phyloP scores from a whole-genome alignment of 140 eudicot genomes.

The Senecio squalidus region DNA sequence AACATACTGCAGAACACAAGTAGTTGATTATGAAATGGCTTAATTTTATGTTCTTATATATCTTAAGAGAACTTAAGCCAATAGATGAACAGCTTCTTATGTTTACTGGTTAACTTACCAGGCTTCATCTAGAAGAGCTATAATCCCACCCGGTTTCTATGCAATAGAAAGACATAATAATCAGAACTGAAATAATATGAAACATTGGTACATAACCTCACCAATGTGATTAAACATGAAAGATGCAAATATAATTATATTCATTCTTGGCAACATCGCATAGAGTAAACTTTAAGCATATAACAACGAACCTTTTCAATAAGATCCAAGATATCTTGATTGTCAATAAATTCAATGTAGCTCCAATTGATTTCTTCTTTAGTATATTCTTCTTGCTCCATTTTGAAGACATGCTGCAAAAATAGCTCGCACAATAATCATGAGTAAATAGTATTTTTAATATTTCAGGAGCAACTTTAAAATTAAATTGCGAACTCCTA shows the following conservation, averaged over 20 bases:
- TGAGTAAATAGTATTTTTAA: conserved; percentile 1
- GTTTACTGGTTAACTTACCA: conserved; percentile 67
- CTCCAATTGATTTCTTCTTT: conserved; percentile 97
- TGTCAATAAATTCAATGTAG: conserved; percentile 93
- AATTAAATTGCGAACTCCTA: not conserved
- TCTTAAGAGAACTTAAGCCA: conserved; percentile 8
- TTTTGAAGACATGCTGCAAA: conserved; percentile 90
- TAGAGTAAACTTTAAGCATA: conserved; percentile 3
- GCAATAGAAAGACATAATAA: conserved; percentile 22
- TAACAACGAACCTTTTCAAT: conserved; percentile 77
- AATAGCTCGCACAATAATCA: not conserved
- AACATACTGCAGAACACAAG: conserved; percentile 74
- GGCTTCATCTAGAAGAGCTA: conserved; percentile 99
- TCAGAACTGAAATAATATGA: conserved; percentile 27
- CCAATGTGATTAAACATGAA: not conserved
- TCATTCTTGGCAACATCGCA: not conserved
- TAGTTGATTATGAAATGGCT: conserved; percentile 3
- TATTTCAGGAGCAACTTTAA: not conserved
- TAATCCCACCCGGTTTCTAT: conserved; percentile 99
- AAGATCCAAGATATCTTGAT: conserved; percentile 91
- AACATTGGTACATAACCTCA: not conserved
- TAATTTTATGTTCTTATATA: conserved; percentile 1
- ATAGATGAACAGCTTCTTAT: not conserved
- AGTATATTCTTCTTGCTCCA: conserved; percentile 97
- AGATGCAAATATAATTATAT: not conserved